Evolutionary conservation across 2,329 filamentous ascomycete genomes (phyloP), one percentile per base, ranked within the genome.

Genomic region (Dendryphion nanum): DNA sequence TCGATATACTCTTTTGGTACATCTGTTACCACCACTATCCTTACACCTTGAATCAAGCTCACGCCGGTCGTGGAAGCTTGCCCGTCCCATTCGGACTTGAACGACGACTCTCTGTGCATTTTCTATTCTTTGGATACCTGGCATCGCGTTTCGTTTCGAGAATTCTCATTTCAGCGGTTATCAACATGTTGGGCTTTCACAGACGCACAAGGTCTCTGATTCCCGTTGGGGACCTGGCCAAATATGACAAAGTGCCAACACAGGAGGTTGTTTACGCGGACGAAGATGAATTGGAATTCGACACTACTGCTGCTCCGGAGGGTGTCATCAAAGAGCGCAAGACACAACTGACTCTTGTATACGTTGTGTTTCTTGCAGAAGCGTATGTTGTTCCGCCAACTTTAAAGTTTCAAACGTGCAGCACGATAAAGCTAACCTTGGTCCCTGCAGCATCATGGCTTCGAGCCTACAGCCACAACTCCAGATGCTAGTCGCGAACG

Each of bases 381-480:
- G 70, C 70, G 59, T 67, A 58, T 34, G 64, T 59, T 19, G 4
- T 20, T 33, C 33, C 15, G 19, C 20, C 23, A n/a, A 10, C 10
- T n/a, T 33, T 21, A 34, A 37, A 30, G 14, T 30, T 28, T 18
- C 23, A 10, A n/a, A 10, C 3, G n/a, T n/a, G n/a, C 10, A 8
- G 23, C 3, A n/a, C 23, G 23, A 8, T 8, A 10, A 10, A 26
- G 23, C 23, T 26, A 26, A 26, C 23, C 10, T 26, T n/a, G 12
- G 18, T 19, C 17, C 18, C 6, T 18, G 30, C 41, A 67, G 64
- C 24, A 71, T 74, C 50, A 72, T 74, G 66, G 66, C 70, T 18
- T 70, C 71, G n/a, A 71, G 68, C 36, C 61, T 73, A 5, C 68
- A 71, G 33, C 65, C 70, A 12, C 70, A 73, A 41, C 65, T 74